Evolutionary conservation across 1,284 basidiomycete species (phyloP).

Genomic region (Grifola frondosa): DNA sequence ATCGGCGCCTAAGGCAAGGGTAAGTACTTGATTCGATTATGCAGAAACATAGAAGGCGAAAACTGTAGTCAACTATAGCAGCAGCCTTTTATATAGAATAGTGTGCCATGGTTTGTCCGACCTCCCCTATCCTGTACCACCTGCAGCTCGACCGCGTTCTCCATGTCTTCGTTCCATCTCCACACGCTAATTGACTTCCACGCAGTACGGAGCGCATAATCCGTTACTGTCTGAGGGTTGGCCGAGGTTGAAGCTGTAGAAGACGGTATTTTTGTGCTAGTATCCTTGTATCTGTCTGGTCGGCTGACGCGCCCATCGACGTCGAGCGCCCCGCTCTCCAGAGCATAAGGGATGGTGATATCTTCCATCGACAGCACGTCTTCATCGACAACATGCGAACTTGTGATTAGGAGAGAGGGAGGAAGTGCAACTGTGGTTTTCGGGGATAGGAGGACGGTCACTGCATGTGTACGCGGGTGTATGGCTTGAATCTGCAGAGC

Average conservation of each 20-base stretch:
- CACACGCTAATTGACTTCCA: constrained; percentile 56
- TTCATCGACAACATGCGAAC: constrained; percentile 29
- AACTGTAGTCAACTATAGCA: constrained; percentile 1
- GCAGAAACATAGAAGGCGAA: neutral
- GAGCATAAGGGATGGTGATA: constrained; percentile 43
- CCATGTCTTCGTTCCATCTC: constrained; percentile 38
- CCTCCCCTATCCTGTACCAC: constrained; percentile 40
- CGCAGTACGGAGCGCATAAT: constrained; percentile 39
- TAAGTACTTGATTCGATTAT: no score
- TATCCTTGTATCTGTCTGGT: constrained; percentile 26
- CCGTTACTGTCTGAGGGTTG: constrained; percentile 6
- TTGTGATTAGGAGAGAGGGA: constrained; percentile 33
- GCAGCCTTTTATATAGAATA: constrained; percentile 48
- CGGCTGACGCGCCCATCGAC: constrained; percentile 47
- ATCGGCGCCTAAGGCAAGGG: no score
- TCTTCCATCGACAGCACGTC: constrained; percentile 33
- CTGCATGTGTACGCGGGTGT: constrained; percentile 38
- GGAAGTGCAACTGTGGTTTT: constrained; percentile 40
- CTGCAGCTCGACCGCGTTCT: constrained; percentile 27
- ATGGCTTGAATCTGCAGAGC: constrained; percentile 42
- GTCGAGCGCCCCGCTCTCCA: constrained; percentile 52
- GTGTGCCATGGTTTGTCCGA: constrained; percentile 47
- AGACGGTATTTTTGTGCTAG: constrained; percentile 1
- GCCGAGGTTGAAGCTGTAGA: constrained; percentile 16
- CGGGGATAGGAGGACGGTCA: constrained; percentile 44